These are phyloP conservation scores for Cryptosporidium parvum DNA, from an alignment of 169 alveolate species.

Conservation along the genomic window DNA sequence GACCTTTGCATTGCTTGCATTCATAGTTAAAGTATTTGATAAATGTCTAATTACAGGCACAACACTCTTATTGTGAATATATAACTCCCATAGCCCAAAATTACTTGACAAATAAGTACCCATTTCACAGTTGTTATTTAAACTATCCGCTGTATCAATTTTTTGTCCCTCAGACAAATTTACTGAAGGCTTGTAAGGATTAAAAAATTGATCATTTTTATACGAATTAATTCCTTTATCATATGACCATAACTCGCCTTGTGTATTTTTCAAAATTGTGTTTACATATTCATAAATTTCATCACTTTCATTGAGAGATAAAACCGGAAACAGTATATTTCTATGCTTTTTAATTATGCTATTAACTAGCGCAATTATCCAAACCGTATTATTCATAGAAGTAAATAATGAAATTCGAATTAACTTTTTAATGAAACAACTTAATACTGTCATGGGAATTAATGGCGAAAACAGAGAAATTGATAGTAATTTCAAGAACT, in stretches of 20 bases:
- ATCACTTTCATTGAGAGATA: slow-evolving; percentile 44
- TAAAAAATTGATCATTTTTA: neutral
- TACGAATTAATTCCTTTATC: slow-evolving; percentile 12
- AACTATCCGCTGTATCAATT: neutral
- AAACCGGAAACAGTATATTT: slow-evolving; percentile 23
- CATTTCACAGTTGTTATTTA: neutral
- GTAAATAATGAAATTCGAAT: slow-evolving; percentile 58
- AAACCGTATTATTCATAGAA: slow-evolving; percentile 22
- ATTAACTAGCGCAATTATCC: slow-evolving; percentile 47
- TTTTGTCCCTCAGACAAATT: neutral
- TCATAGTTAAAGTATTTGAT: slow-evolving; percentile 50
- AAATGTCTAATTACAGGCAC: slow-evolving; percentile 41
- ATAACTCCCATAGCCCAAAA: slow-evolving; percentile 71
- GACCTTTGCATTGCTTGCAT: slow-evolving; percentile 52
- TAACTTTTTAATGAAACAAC: slow-evolving; percentile 52
- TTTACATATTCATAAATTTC: slow-evolving; percentile 4
- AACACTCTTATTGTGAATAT: slow-evolving; percentile 29
- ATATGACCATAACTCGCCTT: slow-evolving; percentile 66
- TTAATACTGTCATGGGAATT: slow-evolving; percentile 42
- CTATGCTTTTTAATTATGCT: slow-evolving; percentile 36
- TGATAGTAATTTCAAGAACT: slow-evolving; percentile 33
- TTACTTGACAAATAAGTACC: slow-evolving; percentile 27
- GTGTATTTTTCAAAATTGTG: neutral
- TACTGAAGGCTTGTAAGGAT: neutral
- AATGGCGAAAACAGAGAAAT: slow-evolving; percentile 58